Base-by-base conservation (phyloP, 2,329 filamentous ascomycete species). In the Ophiocordyceps camponoti-floridani region DNA sequence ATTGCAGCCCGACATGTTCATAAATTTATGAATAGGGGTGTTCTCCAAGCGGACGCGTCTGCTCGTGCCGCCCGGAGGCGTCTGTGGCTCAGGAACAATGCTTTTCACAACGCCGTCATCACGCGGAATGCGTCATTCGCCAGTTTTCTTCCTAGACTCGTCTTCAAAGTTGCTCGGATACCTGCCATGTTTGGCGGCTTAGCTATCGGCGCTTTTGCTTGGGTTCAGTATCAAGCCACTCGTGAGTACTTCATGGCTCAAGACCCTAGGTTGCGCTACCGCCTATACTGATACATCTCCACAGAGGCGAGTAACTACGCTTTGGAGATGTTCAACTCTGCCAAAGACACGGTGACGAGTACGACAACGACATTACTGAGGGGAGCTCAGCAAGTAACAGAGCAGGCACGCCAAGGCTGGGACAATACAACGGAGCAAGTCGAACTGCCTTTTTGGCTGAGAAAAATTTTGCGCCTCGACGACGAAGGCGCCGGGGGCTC, bases 161-260 rank as follows among this genome's bases (percentile, higher is more conserved):
- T 91, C n/a, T 64, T 91, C 57, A 98, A 95, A 67, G 82, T 98
- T 53, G 73, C 80, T 33, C 78, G 87, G 46, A 70, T 94, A 45
- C 91, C 91, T 18, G 91, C 91, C 47, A 82, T 95, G 66, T 88
- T 94, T 55, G 91, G 89, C 40, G 87, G 86, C 40, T 75, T 88
- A 42, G 84, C 87, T 56, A 75, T 98, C 51, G 88, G 85, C 13
- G 84, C 84, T 3, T 66, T 93, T 47, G 87, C 87, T 26, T 98
- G 94, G 73, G 67, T 98, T 43, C 91, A 98, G 59, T 96, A 98
- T 59, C 91, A 98, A 63, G 89, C 91, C 50, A 79, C 81, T 46
- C 84, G 84, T 88, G 73, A 50, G 83, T 73, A 41, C 14, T 30
- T 41, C 27, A 7, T 35, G 28, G 12, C 10, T 11, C 44, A 7